phyloP scores from a whole-genome alignment of 2,329 filamentous ascomycete genomes.

The Verticillium tricorpus region DNA sequence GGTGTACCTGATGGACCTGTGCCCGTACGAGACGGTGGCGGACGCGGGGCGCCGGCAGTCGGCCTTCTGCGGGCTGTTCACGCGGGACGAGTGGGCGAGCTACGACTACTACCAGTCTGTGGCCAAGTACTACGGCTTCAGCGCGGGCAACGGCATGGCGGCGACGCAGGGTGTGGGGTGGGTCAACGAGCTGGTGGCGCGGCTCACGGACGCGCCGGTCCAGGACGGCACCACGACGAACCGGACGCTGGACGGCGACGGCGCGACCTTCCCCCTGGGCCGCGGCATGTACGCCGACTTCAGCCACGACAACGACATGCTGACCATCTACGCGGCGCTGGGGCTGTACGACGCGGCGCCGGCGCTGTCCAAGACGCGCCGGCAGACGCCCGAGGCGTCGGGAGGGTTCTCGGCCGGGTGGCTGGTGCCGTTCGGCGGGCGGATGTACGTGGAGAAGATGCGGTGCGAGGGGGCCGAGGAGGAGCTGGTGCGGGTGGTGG shows the following conservation, averaged over 20 bases:
- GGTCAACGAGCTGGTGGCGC: slow-evolving; percentile 80
- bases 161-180: slow-evolving; percentile 85
- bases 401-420: slow-evolving; percentile 71
- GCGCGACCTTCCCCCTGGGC: slow-evolving; percentile 68
- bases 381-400: slow-evolving; percentile 45
- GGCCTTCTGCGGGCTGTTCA: slow-evolving; percentile 74
- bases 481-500: slow-evolving; percentile 71
- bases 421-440: slow-evolving; percentile 75
- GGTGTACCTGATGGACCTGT: slow-evolving; percentile 80
- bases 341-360: slow-evolving; percentile 68
- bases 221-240: slow-evolving; percentile 73
- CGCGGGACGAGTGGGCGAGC: slow-evolving; percentile 63
- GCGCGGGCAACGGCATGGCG: slow-evolving; percentile 71
- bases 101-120: slow-evolving; percentile 81
- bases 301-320: slow-evolving; percentile 87
- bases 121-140: slow-evolving; percentile 81
- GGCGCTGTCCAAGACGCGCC: slow-evolving; percentile 45
- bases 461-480: slow-evolving; percentile 52
- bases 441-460: slow-evolving; percentile 88
- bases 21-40: slow-evolving; percentile 78
- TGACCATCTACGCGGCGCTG: slow-evolving; percentile 68
- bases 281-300: slow-evolving; percentile 78
- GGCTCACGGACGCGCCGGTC: slow-evolving; percentile 67
- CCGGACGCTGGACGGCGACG: slow-evolving; percentile 64
- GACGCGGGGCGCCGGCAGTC: slow-evolving; percentile 52